Base-by-base conservation (phyloP, 2,329 filamentous ascomycete species). In the Colletotrichum euphorbiae region DNA sequence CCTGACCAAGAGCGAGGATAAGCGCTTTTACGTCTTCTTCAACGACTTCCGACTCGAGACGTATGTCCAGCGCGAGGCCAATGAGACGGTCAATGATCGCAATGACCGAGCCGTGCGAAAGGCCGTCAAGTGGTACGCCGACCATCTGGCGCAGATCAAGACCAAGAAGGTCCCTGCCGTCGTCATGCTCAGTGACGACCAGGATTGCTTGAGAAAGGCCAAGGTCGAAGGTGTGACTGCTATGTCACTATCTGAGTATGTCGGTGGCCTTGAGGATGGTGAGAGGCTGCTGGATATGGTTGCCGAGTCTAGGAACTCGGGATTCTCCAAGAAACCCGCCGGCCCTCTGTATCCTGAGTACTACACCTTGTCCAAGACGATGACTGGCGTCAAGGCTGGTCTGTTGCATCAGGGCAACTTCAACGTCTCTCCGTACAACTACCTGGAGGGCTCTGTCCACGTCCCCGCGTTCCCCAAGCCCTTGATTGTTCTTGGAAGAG, bases 1-100 rank as follows among this genome's bases (percentile, higher is more conserved):
- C 21, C 84, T 99, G 71, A 97, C 94, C 43, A 97, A 95, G 80
- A 97, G 95, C 75, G 94, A 97, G 74, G 94, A 97, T 72, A 99
- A 99, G 84, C 90, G 95, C 62, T 98, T 97, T 78, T 98, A 98
- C 76, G 93, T 99, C 59, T 99, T 99, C 79, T 98, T 98, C 87
- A 99, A 99, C 78, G 96, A 99, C 75, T 99, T 99, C 77, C 89
- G 95, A 58, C 84, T 94, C 43, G 97, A 99, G 79, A 99, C 96
- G 0, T 92, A 97, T 75, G 88, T 98, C 54, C 82, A 87, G 31
- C 87, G 96, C 70, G 87, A 90, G 19, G 79, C 85, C 6, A 91
- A 92, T 42, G 96, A 99, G 82, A 91, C 89, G 3, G 96, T 99
- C 80, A 99, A 99, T 77, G 96, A 99, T 78, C 88, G 96, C 62